phyloP scores from a whole-genome alignment of 495 filamentous ascomycete species.

The Tuber aestivum region DNA sequence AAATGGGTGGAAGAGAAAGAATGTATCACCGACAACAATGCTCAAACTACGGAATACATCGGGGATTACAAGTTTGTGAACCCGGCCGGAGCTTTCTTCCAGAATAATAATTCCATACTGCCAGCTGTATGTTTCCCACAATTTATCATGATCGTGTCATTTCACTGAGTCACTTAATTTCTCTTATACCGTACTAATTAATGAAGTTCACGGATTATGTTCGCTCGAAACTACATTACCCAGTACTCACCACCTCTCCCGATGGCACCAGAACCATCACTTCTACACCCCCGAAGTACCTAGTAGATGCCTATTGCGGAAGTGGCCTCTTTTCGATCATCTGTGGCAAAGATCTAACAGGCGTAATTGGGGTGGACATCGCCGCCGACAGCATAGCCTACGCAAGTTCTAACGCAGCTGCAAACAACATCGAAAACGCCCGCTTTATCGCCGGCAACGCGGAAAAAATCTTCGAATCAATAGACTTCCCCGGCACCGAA shows the following conservation, averaged over 20 bases:
- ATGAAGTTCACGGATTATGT: constrained; percentile 76
- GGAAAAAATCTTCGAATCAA: constrained; percentile 66
- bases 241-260: constrained; percentile 41
- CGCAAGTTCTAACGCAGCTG: constrained; percentile 67
- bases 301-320: constrained; percentile 96
- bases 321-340: constrained; percentile 95
- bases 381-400: constrained; percentile 64
- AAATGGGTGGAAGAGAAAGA: constrained; percentile 68
- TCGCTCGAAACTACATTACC: constrained; percentile 66
- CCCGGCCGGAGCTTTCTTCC: constrained; percentile 91
- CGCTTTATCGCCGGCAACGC: constrained; percentile 85
- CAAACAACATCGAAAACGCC: constrained; percentile 62
- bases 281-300: constrained; percentile 53
- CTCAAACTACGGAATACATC: constrained; percentile 74
- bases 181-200: background rate
- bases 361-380: constrained; percentile 65
- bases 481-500: constrained; percentile 64
- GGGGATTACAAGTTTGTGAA: constrained; percentile 80
- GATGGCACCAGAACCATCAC: constrained; percentile 22
- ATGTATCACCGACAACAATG: constrained; percentile 80
- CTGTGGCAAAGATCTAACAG: constrained; percentile 70
- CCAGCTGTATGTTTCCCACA: constrained; percentile 44
- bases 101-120: constrained; percentile 99
- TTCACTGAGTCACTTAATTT: background rate
- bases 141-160: background rate